A percentile compares a stretch with the other conserved stretches of the same genome.
These are phyloP conservation scores for Kluyveromyces starmeri DNA, from an alignment of 805 yeast species.

Conservation along the genomic window DNA sequence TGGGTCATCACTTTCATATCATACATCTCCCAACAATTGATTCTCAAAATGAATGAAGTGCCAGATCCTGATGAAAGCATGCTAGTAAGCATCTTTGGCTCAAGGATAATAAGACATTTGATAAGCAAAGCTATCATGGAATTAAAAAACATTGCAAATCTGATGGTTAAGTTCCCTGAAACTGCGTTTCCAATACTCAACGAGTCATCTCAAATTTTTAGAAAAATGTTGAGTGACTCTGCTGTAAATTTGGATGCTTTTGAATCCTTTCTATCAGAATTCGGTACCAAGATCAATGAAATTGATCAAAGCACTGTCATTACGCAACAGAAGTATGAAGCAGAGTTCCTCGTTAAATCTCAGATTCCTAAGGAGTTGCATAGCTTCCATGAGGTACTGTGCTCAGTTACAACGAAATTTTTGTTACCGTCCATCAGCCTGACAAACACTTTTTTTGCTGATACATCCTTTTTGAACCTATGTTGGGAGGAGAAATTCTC, in stretches of 20 bases:
- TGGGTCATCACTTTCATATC: constrained; percentile 81
- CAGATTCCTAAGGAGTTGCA: constrained; percentile 39
- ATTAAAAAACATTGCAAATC: constrained; percentile 49
- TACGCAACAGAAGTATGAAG: constrained; percentile 15
- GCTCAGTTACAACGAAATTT: constrained; percentile 22
- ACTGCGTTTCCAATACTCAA: constrained; percentile 34
- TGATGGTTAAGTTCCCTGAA: constrained; percentile 47
- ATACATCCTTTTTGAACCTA: constrained; percentile 25
- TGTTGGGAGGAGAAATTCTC: constrained; percentile 26
- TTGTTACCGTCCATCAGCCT: constrained; percentile 24
- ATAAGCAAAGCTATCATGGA: constrained; percentile 59
- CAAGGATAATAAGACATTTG: constrained; percentile 63
- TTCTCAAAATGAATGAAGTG: constrained; percentile 34
- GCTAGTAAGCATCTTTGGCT: constrained; percentile 49
- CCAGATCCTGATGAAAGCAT: constrained; percentile 30
- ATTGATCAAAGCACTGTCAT: constrained; percentile 19
- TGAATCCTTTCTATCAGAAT: constrained; percentile 53
- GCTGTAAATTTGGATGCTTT: constrained; percentile 49
- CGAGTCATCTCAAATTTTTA: constrained; percentile 26
- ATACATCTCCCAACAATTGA: constrained; percentile 62
- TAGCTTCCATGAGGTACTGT: constrained; percentile 21
- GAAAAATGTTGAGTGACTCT: constrained; percentile 30
- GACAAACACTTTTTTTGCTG: constrained; percentile 24
- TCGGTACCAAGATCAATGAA: constrained; percentile 32
- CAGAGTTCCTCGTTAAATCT: constrained; percentile 51